These are phyloP conservation scores for Metschnikowia borealis DNA, from an alignment of 805 yeast species.

Conservation along the genomic window DNA sequence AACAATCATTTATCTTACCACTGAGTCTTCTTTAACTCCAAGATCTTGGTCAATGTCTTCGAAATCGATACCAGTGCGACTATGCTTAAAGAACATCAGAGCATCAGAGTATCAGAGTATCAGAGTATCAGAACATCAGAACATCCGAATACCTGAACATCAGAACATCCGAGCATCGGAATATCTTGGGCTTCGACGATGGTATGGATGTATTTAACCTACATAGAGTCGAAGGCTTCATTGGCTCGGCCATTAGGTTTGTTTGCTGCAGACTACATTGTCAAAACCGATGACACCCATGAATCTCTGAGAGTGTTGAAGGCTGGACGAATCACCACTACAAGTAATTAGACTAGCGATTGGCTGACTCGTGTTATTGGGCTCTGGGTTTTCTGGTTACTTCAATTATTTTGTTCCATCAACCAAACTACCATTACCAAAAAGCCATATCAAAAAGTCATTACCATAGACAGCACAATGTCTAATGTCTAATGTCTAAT, in stretches of 20 bases:
- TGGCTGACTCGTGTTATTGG: constrained; percentile 74
- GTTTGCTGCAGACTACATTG: constrained; percentile 87
- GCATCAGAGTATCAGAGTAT: too few relatives aligned
- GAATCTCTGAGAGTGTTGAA: constrained; percentile 51
- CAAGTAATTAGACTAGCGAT: constrained; percentile 81
- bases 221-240: constrained; percentile 90
- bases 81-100: constrained; percentile 16
- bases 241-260: constrained; percentile 84
- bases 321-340: constrained; percentile 88
- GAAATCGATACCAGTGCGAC: constrained; percentile 25
- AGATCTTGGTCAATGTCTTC: constrained; percentile 32
- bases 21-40: constrained; percentile 44
- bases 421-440: too few relatives aligned
- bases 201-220: constrained; percentile 92
- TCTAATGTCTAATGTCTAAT: too few relatives aligned
- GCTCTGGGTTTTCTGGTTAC: constrained; percentile 75
- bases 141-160: constrained; percentile 19
- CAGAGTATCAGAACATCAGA: constrained; percentile 12
- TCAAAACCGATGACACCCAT: constrained; percentile 68
- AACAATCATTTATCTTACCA: constrained; percentile 42
- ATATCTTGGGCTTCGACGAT: constrained; percentile 69
- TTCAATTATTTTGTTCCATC: constrained; percentile 51
- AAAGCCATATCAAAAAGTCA: too few relatives aligned
- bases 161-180: too few relatives aligned
- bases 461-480: too few relatives aligned